A percentile compares a stretch with the other conserved stretches of the same genome.
These are phyloP conservation scores for Cyberlindnera subsufficiens DNA, from an alignment of 805 yeast species.

Conservation along the genomic window DNA sequence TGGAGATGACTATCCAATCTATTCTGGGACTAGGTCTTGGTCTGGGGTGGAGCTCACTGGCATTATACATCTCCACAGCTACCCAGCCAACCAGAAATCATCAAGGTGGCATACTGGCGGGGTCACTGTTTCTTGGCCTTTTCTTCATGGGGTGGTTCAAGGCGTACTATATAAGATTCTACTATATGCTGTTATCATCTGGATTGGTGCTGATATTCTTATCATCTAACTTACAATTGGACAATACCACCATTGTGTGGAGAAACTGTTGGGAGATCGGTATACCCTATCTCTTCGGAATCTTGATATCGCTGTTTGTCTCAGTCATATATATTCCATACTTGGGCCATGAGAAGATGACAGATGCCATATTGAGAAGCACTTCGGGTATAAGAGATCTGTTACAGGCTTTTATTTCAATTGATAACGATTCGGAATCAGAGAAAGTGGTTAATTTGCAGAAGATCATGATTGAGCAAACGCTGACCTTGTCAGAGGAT, in stretches of 20 bases:
- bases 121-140: conserved; percentile 34
- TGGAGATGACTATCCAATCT: conserved; percentile 37
- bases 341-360: conserved; percentile 31
- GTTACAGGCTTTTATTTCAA: conserved; percentile 10
- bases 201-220: conserved; percentile 32
- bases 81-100: conserved; percentile 34
- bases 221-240: conserved; percentile 18
- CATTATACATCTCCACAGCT: conserved; percentile 35
- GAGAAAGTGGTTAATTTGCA: conserved; percentile 20
- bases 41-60: conserved; percentile 38
- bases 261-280: conserved; percentile 34
- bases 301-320: conserved; percentile 30
- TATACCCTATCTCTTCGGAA: conserved; percentile 40
- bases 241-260: conserved; percentile 28
- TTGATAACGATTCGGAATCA: conserved; percentile 7
- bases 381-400: conserved; percentile 21
- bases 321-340: conserved; percentile 34
- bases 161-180: conserved; percentile 33
- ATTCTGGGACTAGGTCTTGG: conserved; percentile 35
- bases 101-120: conserved; percentile 41
- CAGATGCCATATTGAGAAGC: conserved; percentile 22
- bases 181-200: conserved; percentile 31
- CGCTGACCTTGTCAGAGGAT: conserved; percentile 32
- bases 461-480: conserved; percentile 25
- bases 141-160: conserved; percentile 35